Evolutionary conservation across 306 rosid species (phyloP).

Genomic region (Vigna trinervia): DNA sequence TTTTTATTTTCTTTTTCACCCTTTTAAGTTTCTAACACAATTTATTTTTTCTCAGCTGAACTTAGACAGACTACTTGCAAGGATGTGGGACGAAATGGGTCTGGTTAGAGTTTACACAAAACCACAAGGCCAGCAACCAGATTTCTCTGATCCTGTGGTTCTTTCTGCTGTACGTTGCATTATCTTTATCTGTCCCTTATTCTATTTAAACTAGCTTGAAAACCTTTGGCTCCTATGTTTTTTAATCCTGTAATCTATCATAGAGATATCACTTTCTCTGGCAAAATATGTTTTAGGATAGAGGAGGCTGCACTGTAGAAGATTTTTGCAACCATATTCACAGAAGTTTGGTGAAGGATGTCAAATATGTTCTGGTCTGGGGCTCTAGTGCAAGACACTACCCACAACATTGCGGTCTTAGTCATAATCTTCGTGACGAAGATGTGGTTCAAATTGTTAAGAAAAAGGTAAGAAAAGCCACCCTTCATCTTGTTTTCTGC

Average conservation of each 20-base stretch:
- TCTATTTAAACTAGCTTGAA: slow-evolving; percentile 19
- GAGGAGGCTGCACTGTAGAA: slow-evolving; percentile 97
- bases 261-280: slow-evolving; percentile 35
- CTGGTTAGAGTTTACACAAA: slow-evolving; percentile 96
- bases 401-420: slow-evolving; percentile 96
- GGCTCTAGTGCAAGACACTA: slow-evolving; percentile 93
- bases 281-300: slow-evolving; percentile 64
- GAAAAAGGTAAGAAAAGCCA: slow-evolving; percentile 77
- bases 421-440: slow-evolving; percentile 79
- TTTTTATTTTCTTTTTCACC: background rate
- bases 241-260: slow-evolving; percentile 5
- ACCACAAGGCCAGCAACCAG: slow-evolving; percentile 99
- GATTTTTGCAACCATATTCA: slow-evolving; percentile 98
- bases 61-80: slow-evolving; percentile 89
- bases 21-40: background rate
- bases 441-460: slow-evolving; percentile 98
- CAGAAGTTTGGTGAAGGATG: slow-evolving; percentile 96
- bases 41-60: slow-evolving; percentile 70
- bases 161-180: slow-evolving; percentile 82
- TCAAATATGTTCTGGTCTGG: slow-evolving; percentile 97
- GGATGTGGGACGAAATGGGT: slow-evolving; percentile 99
- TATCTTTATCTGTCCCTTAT: slow-evolving; percentile 28
- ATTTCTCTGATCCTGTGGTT: slow-evolving; percentile 90
- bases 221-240: slow-evolving; percentile 18
- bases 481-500: slow-evolving; percentile 20